phyloP scores from a whole-genome alignment of 192 early-diverging fungal genomes.

The Podila horticola region DNA sequence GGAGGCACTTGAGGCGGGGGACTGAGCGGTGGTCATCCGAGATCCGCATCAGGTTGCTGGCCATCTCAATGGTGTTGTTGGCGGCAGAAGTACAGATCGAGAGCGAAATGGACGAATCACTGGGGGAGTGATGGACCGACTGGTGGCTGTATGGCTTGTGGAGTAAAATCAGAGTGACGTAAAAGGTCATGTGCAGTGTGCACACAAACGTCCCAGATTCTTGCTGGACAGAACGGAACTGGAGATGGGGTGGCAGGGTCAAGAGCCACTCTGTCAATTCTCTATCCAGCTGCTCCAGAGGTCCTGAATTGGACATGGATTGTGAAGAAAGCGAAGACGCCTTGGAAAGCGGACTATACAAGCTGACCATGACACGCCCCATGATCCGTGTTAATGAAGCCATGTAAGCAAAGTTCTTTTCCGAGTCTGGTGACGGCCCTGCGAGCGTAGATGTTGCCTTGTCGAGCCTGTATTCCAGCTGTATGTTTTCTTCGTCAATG shows the following conservation, averaged over 20 bases:
- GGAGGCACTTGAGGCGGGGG: conserved; percentile 25
- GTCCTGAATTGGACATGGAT: conserved; percentile 53
- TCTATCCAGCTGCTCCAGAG: conserved; percentile 56
- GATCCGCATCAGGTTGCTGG: conserved; percentile 40
- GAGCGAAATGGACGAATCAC: conserved; percentile 41
- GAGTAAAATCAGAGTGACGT: conserved; percentile 62
- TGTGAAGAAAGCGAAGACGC: conserved; percentile 17
- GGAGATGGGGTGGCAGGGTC: conserved; percentile 58
- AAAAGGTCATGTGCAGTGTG: conserved; percentile 62
- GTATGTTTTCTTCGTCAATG: conserved; percentile 51
- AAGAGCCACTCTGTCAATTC: conserved; percentile 58
- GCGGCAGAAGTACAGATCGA: conserved; percentile 54
- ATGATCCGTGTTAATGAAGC: conserved; percentile 48
- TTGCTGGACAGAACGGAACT: conserved; percentile 58
- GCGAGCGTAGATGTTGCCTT: conserved; percentile 11
- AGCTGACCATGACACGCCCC: conserved; percentile 49
- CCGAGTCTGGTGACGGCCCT: conserved; percentile 35
- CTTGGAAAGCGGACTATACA: conserved; percentile 46
- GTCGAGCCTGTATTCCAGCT: conserved; percentile 31
- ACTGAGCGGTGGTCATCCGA: conserved; percentile 34
- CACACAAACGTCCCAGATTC: conserved; percentile 49
- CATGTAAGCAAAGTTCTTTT: conserved; percentile 52
- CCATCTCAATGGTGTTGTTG: conserved; percentile 53
- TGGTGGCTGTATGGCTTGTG: conserved; percentile 62
- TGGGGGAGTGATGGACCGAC: conserved; percentile 9